phyloP scores from a whole-genome alignment of 306 rosid species.

The Vicia villosa region DNA sequence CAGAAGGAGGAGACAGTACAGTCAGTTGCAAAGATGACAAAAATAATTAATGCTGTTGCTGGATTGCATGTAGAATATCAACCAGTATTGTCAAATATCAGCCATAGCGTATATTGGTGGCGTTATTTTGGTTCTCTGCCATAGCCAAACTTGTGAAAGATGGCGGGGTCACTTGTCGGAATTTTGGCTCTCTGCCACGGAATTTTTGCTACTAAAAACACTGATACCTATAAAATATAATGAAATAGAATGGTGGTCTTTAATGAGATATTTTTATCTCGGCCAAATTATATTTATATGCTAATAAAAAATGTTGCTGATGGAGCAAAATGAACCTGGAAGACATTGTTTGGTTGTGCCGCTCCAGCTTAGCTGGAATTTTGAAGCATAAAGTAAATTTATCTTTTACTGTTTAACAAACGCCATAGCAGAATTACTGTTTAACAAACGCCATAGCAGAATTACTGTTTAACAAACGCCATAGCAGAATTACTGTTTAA shows the following conservation, averaged over 20 bases:
- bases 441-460: not conserved
- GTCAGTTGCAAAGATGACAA: not conserved
- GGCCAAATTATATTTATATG: not conserved
- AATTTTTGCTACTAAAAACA: no score
- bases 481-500: not conserved
- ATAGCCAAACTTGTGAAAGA: no score
- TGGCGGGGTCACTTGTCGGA: no score
- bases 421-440: not conserved
- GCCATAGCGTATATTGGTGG: no score
- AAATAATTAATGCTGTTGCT: not conserved
- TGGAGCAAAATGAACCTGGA: conserved; percentile 10
- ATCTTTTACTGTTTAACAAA: not conserved
- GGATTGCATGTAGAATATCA: not conserved
- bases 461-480: not conserved
- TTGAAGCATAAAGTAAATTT: conserved; percentile 4
- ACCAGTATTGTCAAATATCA: not conserved
- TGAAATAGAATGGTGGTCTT: conserved; percentile 2
- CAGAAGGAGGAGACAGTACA: not conserved
- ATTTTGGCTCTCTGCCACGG: no score
- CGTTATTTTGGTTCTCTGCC: no score
- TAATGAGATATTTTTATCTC: not conserved
- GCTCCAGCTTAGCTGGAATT: not conserved
- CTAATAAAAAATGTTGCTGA: not conserved
- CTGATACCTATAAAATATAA: no score
- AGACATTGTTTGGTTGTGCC: conserved; percentile 15